A percentile compares a stretch with the other conserved stretches of the same genome.
phyloP scores from a whole-genome alignment of 2,329 filamentous ascomycete genomes.

The Curvularia eragrostidis region DNA sequence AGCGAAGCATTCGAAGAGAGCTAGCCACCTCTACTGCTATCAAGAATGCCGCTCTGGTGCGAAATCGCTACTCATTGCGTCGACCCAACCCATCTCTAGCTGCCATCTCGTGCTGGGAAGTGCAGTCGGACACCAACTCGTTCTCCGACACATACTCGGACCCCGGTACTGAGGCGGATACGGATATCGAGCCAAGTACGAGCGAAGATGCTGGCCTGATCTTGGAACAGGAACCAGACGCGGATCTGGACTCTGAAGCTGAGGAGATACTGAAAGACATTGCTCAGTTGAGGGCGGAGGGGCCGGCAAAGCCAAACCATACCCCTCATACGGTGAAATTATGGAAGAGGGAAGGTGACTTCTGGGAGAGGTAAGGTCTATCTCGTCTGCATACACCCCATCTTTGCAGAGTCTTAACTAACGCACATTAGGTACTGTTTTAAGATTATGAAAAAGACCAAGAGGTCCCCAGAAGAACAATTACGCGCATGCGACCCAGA shows the following conservation, averaged over 20 bases:
- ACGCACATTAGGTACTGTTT: slow-evolving; percentile 14
- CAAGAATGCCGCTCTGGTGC: no score
- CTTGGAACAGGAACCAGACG: slow-evolving; percentile 3
- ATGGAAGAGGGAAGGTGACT: slow-evolving; percentile 26
- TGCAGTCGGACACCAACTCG: slow-evolving; percentile 12
- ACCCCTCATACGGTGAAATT: slow-evolving; percentile 19
- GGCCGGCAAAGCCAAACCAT: slow-evolving; percentile 26
- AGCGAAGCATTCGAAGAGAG: no score
- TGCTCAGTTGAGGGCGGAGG: slow-evolving; percentile 20
- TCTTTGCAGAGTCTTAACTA: not conserved
- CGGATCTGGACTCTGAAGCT: slow-evolving; percentile 25
- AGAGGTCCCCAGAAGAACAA: slow-evolving; percentile 18
- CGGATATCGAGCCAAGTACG: slow-evolving; percentile 9
- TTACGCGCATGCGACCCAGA: slow-evolving; percentile 21
- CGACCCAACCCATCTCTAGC: no score
- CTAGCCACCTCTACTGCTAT: no score
- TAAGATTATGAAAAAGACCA: slow-evolving; percentile 16
- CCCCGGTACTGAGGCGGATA: slow-evolving; percentile 16
- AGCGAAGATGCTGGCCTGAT: slow-evolving; percentile 7
- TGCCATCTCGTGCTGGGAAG: not conserved
- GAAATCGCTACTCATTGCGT: no score
- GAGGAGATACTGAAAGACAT: slow-evolving; percentile 28
- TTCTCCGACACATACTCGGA: slow-evolving; percentile 19
- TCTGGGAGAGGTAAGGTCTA: slow-evolving; percentile 21
- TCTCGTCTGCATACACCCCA: not conserved